Base-by-base conservation (phyloP, 2,329 filamentous ascomycete species). In the Sclerotinia trifoliorum region DNA sequence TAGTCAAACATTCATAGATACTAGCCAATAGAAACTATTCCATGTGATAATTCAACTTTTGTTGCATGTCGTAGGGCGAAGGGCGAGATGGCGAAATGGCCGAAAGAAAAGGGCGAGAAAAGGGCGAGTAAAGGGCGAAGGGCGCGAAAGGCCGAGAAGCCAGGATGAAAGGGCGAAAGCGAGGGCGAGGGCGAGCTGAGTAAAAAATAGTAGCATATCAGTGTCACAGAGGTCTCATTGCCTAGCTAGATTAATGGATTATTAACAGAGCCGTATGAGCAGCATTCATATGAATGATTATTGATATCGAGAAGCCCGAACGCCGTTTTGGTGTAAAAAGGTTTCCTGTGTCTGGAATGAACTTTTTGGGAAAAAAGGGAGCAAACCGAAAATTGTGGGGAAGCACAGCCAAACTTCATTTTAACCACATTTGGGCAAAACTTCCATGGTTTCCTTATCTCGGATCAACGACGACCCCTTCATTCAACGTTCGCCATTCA, bases 381-480 rank as follows among this genome's bases (percentile, higher is more conserved):
- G 7, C 54, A 51, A 66, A 32, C 6, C 32, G 11, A 63, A 48
- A 63, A 63, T 21, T 54, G 58, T 55, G 49, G 66, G 32, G 65
- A 54, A 62, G 39, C 21, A 32, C 11, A 21, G 46, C 24, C 29
- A 26, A 65, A 46, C n/a, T 52, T 39, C 52, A 66, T 68, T 66
- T 70, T 71, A 70, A 70, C 70, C 60, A 46, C 60, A 65, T 71
- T 61, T 17, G 55, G 70, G 66, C 56, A 71, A 71, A 71, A 70
- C 8, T 68, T 71, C 70, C 70, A 32, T 62, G 15, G 5, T 42
- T 26, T 60, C 42, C 68, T 70, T 71, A 71, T 71, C 70, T 51
- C 46, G 52, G 48, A 65, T 51, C 52, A 60, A 54, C 57, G 42
- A 68, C 65, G 54, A 51, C 54, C 29, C 44, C 60, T 63, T 51